Base-by-base conservation (phyloP, 257 asterid genomes). In the Petunia secreta region DNA sequence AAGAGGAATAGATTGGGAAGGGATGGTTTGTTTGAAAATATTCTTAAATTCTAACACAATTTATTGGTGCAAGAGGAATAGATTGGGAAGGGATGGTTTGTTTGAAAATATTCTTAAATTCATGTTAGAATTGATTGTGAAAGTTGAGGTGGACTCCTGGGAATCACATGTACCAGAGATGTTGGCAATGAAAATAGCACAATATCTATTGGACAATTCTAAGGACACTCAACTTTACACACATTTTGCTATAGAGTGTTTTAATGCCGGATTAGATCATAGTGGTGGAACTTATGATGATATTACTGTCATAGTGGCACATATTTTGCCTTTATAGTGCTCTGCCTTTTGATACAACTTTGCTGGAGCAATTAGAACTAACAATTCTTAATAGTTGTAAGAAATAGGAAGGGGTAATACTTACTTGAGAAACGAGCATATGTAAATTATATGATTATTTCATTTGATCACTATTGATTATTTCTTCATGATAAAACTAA, bases 221-320 rank as follows among this genome's bases (percentile, higher is more conserved):
- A 10, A 64, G 43, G 4, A 14, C 44, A 2, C 1, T 0, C 0
- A 14, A 5, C 0, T 41, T 0, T 38, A 38, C 0, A 84, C 65
- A 10, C 95, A 92, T 2, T 89, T 79, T 53, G 64, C 55, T 1
- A 8, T 41, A 67, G 25, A 25, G 91, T 85, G 90, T 7, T 0
- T 2, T 34, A 76, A 68, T 4, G 87, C 80, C 8, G 91, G 90
- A 2, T 2, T 69, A 2, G 2, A 1, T 4, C 55, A 2, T 5
- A 1, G 14, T 8, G 93, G 93, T 3, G 92, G 94, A 55, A 90
- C 87, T 46, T 8, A 39, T 2, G 95, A 91, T 80, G 93, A 91
- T 65, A 84, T 89, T 41, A 88, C 91, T 0, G 89, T 89, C 1
- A 40, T 86, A 2, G 86, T 83, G 52, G 92, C 87, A 25, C 37